These are phyloP conservation scores for Pythium scleroteichum DNA, from an alignment of 352 stramenopile species.

Conservation along the genomic window DNA sequence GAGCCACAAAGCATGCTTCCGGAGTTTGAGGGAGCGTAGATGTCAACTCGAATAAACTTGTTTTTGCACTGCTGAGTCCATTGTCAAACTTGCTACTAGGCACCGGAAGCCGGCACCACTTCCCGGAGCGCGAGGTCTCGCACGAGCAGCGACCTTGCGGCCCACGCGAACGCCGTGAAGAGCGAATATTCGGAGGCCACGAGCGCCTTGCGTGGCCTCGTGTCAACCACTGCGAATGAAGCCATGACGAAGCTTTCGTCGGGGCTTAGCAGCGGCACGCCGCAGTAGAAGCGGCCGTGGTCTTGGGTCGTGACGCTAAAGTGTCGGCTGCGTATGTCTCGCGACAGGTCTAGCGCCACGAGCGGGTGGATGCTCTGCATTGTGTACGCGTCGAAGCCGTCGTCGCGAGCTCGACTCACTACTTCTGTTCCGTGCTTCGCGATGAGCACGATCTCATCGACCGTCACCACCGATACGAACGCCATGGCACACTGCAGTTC, in stretches of 20 bases:
- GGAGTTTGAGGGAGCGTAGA: too few relatives aligned
- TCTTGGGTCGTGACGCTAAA: conserved; percentile 16
- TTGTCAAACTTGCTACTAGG: not conserved
- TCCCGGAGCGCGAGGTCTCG: conserved; percentile 1
- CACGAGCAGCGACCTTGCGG: conserved; percentile 3
- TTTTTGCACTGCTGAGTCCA: not conserved
- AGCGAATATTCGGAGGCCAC: conserved; percentile 8
- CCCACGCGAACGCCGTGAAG: conserved; percentile 1
- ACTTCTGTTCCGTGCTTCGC: not conserved
- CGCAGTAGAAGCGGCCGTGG: conserved; percentile 21
- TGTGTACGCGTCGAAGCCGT: conserved; percentile 25
- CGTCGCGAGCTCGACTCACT: conserved; percentile 1
- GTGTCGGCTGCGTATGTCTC: conserved; percentile 19
- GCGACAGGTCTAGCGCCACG: conserved; percentile 17
- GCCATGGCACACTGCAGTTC: conserved; percentile 6
- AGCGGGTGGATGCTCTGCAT: conserved; percentile 21
- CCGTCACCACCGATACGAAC: conserved; percentile 14
- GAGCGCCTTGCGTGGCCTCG: conserved; percentile 4
- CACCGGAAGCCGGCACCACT: not conserved
- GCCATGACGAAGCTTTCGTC: conserved; percentile 25
- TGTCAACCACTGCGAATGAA: conserved; percentile 17
- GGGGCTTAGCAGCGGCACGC: conserved; percentile 12
- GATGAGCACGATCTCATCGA: not conserved
- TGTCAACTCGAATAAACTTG: too few relatives aligned
- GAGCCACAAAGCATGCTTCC: too few relatives aligned